Conservation (phyloP, 768 basidiomycete genomes). For the Scleroderma bovista region DNA sequence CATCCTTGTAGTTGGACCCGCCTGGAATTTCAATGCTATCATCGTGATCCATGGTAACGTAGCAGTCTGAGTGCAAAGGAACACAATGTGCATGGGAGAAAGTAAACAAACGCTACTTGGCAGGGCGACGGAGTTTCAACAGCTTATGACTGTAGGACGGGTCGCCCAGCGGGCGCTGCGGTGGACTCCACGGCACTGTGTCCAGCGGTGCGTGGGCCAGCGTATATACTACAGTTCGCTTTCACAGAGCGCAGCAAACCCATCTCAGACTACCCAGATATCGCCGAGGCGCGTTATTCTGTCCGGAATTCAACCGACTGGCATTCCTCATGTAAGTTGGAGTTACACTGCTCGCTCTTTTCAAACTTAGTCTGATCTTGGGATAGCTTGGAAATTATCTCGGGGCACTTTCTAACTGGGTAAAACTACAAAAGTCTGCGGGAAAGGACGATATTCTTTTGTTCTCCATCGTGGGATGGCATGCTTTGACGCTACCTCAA, state of each 20-base stretch:
- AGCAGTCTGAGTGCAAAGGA: no score
- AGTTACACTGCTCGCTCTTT: background rate
- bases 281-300: constrained; percentile 49
- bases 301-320: constrained; percentile 93
- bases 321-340: constrained; percentile 73
- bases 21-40: constrained; percentile 40
- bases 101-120: no score
- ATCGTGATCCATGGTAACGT: constrained; percentile 15
- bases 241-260: background rate
- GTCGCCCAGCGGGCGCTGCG: no score
- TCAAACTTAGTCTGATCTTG: constrained; percentile 2
- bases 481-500: constrained; percentile 91
- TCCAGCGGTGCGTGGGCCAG: background rate
- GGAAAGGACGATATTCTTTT: constrained; percentile 57
- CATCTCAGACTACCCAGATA: constrained; percentile 6
- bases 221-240: background rate
- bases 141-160: constrained; percentile 1
- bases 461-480: constrained; percentile 90
- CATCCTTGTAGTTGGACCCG: constrained; percentile 56
- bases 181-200: no score
- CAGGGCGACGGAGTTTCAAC: constrained; percentile 30
- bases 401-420: constrained; percentile 89
- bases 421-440: constrained; percentile 63
- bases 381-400: constrained; percentile 87
- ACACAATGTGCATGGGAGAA: no score